These are phyloP conservation scores for Penicillium decumbens DNA, from an alignment of 2,329 filamentous ascomycete species.

Conservation along the genomic window DNA sequence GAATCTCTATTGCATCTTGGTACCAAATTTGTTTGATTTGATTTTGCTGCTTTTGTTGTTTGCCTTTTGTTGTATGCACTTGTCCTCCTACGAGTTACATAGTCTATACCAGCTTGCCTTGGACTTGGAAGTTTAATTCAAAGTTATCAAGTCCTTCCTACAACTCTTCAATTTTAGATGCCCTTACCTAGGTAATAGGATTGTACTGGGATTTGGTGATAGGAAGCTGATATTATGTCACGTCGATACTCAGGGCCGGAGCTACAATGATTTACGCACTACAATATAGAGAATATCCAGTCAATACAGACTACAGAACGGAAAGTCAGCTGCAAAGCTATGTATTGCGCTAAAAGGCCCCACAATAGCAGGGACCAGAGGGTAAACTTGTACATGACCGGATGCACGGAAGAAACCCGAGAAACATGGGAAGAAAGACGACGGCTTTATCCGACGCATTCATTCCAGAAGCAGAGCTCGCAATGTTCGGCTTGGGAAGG, in stretches of 20 bases:
- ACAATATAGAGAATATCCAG: background rate
- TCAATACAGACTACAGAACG: background rate
- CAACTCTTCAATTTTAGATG: background rate
- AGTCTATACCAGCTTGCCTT: background rate
- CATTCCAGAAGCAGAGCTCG: constrained; percentile 4
- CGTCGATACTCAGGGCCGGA: background rate
- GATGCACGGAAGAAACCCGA: constrained; percentile 21
- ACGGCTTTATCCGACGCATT: constrained; percentile 3
- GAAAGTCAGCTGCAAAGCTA: constrained; percentile 9
- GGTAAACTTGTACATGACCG: constrained; percentile 22
- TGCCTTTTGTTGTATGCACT: background rate
- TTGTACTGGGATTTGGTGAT: background rate
- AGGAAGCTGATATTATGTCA: background rate
- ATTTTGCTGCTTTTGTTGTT: background rate
- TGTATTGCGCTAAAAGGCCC: constrained; percentile 15
- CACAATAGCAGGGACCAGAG: constrained; percentile 1
- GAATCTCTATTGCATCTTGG: background rate
- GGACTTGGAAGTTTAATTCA: background rate
- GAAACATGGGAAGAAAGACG: constrained; percentile 5
- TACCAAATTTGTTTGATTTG: background rate
- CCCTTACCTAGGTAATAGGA: background rate
- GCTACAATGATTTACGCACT: too few species aligned
- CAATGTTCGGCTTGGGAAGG: constrained; percentile 1
- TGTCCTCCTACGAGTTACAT: background rate
- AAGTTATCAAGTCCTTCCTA: background rate